Evolutionary conservation across 164 flowering plant genomes (phyloP).

Genomic region (Saururus chinensis): DNA sequence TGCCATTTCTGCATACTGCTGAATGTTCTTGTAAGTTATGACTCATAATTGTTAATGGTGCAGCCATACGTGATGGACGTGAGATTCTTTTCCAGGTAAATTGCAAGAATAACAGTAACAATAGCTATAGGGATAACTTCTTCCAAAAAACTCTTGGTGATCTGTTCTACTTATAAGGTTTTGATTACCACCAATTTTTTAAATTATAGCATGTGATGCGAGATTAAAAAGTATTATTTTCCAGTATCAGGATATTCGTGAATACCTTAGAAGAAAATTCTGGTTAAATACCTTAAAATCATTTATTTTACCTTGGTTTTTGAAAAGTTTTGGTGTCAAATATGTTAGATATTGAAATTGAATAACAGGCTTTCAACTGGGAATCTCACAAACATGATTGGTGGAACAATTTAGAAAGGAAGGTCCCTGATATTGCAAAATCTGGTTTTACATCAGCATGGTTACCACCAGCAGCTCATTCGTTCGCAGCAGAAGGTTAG

Average conservation of each 20-base stretch:
- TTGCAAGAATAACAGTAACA: neutral
- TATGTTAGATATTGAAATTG: neutral
- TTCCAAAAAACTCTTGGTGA: too few species aligned
- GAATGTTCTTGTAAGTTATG: constrained; percentile 4
- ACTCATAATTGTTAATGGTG: constrained; percentile 20
- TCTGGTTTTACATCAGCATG: constrained; percentile 89
- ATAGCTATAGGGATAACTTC: too few species aligned
- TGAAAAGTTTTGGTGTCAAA: neutral
- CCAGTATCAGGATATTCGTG: neutral
- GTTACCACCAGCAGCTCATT: constrained; percentile 82
- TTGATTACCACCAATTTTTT: neutral
- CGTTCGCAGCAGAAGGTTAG: constrained; percentile 78
- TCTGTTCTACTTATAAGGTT: neutral
- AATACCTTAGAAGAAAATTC: neutral
- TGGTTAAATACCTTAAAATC: neutral
- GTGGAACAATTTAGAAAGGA: constrained; percentile 75
- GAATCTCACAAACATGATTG: constrained; percentile 87
- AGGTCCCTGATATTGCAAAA: constrained; percentile 68
- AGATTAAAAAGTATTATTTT: neutral
- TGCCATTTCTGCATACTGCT: neutral
- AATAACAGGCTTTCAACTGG: constrained; percentile 84
- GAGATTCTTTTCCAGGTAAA: constrained; percentile 77
- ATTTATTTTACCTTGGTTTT: neutral
- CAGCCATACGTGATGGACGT: constrained; percentile 45
- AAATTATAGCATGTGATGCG: neutral